phyloP scores from a whole-genome alignment of 345 rosid genomes.

The Clarkia xantiana region DNA sequence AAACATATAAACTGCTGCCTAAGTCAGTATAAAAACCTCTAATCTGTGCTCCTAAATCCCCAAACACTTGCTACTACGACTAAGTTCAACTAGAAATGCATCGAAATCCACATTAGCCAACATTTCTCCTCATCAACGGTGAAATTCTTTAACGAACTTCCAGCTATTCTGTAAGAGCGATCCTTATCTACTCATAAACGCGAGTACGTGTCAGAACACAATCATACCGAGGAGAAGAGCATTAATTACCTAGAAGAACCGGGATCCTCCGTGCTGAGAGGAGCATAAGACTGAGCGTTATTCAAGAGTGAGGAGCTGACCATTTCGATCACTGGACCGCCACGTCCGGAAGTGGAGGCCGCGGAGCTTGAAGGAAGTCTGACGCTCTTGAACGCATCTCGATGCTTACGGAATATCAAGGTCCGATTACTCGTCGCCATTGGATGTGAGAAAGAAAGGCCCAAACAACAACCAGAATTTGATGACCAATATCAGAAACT shows the following conservation, averaged over 20 bases:
- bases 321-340: conserved; percentile 89
- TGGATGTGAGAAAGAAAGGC: background rate
- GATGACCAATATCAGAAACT: too few relatives aligned
- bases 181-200: too few relatives aligned
- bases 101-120: too few relatives aligned
- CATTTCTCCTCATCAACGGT: too few relatives aligned
- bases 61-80: too few relatives aligned
- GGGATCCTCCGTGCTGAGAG: conserved; percentile 87
- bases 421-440: conserved; percentile 96
- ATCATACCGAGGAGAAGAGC: background rate
- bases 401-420: conserved; percentile 47
- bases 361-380: conserved; percentile 44
- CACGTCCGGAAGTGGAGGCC: conserved; percentile 18
- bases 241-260: conserved; percentile 43
- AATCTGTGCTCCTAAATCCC: too few relatives aligned
- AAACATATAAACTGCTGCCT: too few relatives aligned
- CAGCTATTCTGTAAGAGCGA: too few relatives aligned
- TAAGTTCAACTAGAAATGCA: too few relatives aligned
- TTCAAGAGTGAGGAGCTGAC: conserved; percentile 70
- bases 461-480: too few relatives aligned
- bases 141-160: too few relatives aligned
- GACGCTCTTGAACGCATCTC: conserved; percentile 88
- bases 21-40: too few relatives aligned
- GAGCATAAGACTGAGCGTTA: conserved; percentile 54
- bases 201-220: background rate